Evolutionary conservation across 495 filamentous ascomycete genomes (phyloP).

Genomic region (Penicillium angulare): DNA sequence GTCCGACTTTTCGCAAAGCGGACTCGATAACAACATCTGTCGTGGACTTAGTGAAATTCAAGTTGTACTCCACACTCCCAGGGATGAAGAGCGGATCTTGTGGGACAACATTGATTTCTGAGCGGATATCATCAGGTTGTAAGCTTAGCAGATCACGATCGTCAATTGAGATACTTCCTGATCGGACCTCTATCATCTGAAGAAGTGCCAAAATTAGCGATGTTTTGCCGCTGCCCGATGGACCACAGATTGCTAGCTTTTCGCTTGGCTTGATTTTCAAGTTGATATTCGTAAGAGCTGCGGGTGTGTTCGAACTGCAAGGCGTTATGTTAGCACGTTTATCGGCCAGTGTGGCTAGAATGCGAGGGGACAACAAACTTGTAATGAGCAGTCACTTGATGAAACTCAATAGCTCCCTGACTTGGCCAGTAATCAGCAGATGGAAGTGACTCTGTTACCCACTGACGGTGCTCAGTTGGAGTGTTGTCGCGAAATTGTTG

Average conservation of each 20-base stretch:
- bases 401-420: background rate
- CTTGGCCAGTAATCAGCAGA: background rate
- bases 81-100: conserved; percentile 40
- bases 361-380: too few species aligned
- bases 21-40: conserved; percentile 8
- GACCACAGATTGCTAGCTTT: conserved; percentile 26
- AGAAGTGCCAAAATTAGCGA: conserved; percentile 36
- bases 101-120: conserved; percentile 36
- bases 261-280: conserved; percentile 24
- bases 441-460: too few species aligned
- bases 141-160: conserved; percentile 29
- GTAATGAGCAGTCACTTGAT: background rate
- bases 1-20: conserved; percentile 9
- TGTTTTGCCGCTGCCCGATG: conserved; percentile 38
- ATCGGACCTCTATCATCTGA: conserved; percentile 15
- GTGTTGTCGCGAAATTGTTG: conserved; percentile 22
- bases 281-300: conserved; percentile 20
- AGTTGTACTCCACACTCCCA: conserved; percentile 5
- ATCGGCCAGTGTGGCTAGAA: too few species aligned
- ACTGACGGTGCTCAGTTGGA: too few species aligned
- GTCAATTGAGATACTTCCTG: conserved; percentile 33
- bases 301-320: background rate
- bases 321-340: conserved; percentile 11
- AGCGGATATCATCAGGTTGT: conserved; percentile 28
- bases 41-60: conserved; percentile 14